Conservation (phyloP, 2,329 filamentous ascomycete genomes). For the Zymoseptoria pseudotritici region DNA sequence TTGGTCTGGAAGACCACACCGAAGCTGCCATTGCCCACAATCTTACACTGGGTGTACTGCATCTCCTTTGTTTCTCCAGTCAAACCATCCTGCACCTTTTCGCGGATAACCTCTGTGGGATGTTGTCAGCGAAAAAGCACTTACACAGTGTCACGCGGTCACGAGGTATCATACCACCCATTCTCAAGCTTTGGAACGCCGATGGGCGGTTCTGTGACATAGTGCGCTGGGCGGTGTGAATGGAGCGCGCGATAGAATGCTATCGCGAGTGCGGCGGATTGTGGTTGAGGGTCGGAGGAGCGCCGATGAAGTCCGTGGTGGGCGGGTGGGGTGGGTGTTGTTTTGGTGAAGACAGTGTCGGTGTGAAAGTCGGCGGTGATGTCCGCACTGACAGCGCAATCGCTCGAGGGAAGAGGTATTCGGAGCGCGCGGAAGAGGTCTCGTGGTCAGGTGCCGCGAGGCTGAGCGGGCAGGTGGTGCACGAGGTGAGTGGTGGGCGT, state of each 20-base stretch:
- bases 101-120: slow-evolving; percentile 79
- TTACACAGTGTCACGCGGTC: slow-evolving; percentile 4
- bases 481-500: background rate
- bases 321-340: slow-evolving; percentile 27
- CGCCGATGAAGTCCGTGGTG: slow-evolving; percentile 49
- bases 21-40: slow-evolving; percentile 97
- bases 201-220: slow-evolving; percentile 92
- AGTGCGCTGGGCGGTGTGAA: slow-evolving; percentile 24
- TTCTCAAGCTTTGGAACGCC: slow-evolving; percentile 81
- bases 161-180: slow-evolving; percentile 72
- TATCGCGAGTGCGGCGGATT: slow-evolving; percentile 37
- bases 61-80: slow-evolving; percentile 95
- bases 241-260: slow-evolving; percentile 21
- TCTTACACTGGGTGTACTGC: slow-evolving; percentile 99
- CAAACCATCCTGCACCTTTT: slow-evolving; percentile 97
- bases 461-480: background rate
- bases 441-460: background rate
- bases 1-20: slow-evolving; percentile 99
- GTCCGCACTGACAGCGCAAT: background rate
- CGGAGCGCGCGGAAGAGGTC: background rate
- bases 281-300: slow-evolving; percentile 35
- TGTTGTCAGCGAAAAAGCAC: slow-evolving; percentile 29
- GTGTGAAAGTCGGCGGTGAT: background rate
- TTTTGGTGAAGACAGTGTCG: background rate
- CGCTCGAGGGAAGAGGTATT: background rate